Evolutionary conservation across 768 basidiomycete genomes (phyloP).

Genomic region (Kwoniella botswanensis): DNA sequence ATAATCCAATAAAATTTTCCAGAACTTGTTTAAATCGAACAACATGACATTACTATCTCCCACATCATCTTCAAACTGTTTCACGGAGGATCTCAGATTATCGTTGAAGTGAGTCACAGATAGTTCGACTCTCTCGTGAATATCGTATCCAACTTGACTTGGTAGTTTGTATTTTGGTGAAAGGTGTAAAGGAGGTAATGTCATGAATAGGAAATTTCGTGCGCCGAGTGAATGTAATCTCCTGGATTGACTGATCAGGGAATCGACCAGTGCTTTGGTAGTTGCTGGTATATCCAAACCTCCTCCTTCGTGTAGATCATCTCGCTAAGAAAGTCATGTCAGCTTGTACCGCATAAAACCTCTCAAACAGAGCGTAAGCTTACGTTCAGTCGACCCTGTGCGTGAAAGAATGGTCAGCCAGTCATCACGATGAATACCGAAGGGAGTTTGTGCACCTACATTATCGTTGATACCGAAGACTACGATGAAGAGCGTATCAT

Average conservation of each 20-base stretch:
- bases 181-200: constrained; percentile 16
- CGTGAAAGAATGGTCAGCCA: neutral
- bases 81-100: neutral
- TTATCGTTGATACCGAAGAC: constrained; percentile 36
- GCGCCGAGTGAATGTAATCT: constrained; percentile 17
- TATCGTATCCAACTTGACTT: constrained; percentile 22
- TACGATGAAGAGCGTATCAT: constrained; percentile 30
- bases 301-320: constrained; percentile 21
- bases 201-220: constrained; percentile 20
- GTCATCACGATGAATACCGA: neutral
- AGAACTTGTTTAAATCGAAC: constrained; percentile 22
- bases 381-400: constrained; percentile 19
- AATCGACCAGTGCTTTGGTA: constrained; percentile 11
- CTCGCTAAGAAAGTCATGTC: constrained; percentile 3
- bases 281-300: constrained; percentile 16
- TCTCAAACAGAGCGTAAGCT: neutral
- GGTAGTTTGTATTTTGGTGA: constrained; percentile 28
- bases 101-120: constrained; percentile 17
- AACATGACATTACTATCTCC: constrained; percentile 20
- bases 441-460: constrained; percentile 8
- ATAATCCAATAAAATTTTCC: constrained; percentile 17
- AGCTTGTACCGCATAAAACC: neutral
- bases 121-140: constrained; percentile 7
- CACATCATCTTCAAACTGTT: constrained; percentile 1
- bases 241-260: neutral